phyloP scores from a whole-genome alignment of 2,329 filamentous ascomycete genomes.

The Colletotrichum sp. region DNA sequence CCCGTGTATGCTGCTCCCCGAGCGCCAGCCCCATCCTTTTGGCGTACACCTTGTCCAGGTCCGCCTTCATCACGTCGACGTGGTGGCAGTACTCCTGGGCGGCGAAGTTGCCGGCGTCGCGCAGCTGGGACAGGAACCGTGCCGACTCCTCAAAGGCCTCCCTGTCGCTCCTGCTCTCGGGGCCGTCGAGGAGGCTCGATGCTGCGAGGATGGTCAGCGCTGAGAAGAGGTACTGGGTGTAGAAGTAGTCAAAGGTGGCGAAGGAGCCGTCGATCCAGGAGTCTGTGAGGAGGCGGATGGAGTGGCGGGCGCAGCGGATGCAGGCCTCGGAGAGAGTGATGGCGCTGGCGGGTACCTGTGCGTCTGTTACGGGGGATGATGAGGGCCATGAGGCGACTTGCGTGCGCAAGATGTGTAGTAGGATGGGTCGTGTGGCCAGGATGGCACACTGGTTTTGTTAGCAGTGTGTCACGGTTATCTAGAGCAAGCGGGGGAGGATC shows the following conservation, averaged over 20 bases:
- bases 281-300: constrained; percentile 43
- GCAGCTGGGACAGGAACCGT: constrained; percentile 41
- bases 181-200: constrained; percentile 39
- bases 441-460: constrained; percentile 31
- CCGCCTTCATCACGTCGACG: constrained; percentile 36
- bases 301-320: constrained; percentile 49
- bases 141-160: constrained; percentile 43
- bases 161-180: constrained; percentile 34
- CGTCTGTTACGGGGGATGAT: constrained; percentile 20
- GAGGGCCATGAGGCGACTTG: constrained; percentile 24
- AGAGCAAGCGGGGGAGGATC: not conserved
- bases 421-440: constrained; percentile 35
- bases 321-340: constrained; percentile 48
- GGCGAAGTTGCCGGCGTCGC: constrained; percentile 42
- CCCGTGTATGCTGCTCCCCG: not conserved
- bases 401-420: constrained; percentile 35
- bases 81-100: constrained; percentile 47
- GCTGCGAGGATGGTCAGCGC: constrained; percentile 48
- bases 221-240: constrained; percentile 53
- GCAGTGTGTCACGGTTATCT: not conserved
- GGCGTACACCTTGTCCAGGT: not conserved
- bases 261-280: constrained; percentile 53
- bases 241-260: constrained; percentile 50
- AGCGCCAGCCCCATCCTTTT: not conserved
- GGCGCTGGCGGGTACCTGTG: constrained; percentile 33